A percentile compares a stretch with the other conserved stretches of the same genome.
Conservation (phyloP, 768 basidiomycete genomes). For the Mrakia blollopis region DNA sequence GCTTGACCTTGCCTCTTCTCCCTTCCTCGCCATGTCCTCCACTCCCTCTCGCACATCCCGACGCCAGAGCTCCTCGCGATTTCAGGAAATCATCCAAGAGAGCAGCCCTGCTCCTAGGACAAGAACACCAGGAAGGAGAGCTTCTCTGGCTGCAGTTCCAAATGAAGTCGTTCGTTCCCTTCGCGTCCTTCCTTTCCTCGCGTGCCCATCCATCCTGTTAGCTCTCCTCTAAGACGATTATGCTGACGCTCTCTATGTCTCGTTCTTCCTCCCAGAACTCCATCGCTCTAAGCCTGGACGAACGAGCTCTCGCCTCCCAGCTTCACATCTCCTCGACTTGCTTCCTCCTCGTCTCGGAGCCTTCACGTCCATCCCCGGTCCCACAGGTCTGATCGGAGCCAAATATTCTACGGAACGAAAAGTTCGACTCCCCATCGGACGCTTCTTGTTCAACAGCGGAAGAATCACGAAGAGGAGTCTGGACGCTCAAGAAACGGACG, state of each 20-base stretch:
- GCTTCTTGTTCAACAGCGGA: no score
- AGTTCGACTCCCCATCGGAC: no score
- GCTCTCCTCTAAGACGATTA: no score
- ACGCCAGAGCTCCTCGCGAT: neutral
- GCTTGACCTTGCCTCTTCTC: no score
- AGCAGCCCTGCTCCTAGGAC: neutral
- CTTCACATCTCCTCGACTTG: neutral
- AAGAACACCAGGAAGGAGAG: neutral
- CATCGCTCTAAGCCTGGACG: neutral
- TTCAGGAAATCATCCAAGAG: neutral
- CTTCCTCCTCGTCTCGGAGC: neutral
- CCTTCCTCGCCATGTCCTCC: neutral
- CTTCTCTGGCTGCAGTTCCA: neutral
- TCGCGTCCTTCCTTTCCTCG: neutral
- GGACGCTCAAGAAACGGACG: no score
- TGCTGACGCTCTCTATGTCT: neutral
- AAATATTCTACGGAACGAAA: no score
- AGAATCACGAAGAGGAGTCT: no score
- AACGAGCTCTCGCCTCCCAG: neutral
- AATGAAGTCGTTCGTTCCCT: neutral
- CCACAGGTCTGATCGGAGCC: no score
- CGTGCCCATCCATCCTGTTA: neutral
- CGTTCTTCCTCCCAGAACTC: neutral
- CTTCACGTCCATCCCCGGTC: neutral
- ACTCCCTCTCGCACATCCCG: neutral